Percentiles rank a stretch among this genome's conserved stretches.
Conservation (phyloP, 108 stramenopile genomes). For the Cyclostephanos invisitatus region DNA sequence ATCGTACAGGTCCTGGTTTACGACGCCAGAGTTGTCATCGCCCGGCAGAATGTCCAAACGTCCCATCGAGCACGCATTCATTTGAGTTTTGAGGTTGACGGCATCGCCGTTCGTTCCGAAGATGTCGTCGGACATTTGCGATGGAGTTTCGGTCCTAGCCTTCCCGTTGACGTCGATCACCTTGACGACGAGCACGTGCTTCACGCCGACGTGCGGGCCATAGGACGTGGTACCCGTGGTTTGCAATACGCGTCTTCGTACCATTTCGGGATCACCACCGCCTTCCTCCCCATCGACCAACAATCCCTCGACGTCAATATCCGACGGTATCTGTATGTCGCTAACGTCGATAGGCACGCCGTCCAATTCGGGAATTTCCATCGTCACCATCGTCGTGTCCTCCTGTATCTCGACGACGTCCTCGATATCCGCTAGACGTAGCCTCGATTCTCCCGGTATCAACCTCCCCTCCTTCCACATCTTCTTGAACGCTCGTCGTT, state of each 20-base stretch:
- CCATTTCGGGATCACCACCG: neutral
- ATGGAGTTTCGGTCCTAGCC: constrained; percentile 6
- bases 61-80: constrained; percentile 37
- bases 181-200: constrained; percentile 7
- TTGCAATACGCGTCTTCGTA: neutral
- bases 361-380: neutral
- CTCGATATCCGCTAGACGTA: neutral
- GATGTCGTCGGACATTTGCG: constrained; percentile 32
- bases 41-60: constrained; percentile 17
- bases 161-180: constrained; percentile 24
- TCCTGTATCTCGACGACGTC: neutral
- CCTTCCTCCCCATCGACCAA: neutral
- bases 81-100: constrained; percentile 36
- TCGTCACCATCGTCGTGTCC: neutral
- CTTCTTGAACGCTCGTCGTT: neutral
- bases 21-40: neutral
- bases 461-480: constrained; percentile 4
- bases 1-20: neutral
- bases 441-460: neutral
- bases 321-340: neutral
- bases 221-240: neutral
- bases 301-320: neutral
- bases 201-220: neutral
- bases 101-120: constrained; percentile 40
- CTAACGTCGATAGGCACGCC: neutral